phyloP scores from a whole-genome alignment of 1,139 yeast species.

The Debaryomyces nepalensis region DNA sequence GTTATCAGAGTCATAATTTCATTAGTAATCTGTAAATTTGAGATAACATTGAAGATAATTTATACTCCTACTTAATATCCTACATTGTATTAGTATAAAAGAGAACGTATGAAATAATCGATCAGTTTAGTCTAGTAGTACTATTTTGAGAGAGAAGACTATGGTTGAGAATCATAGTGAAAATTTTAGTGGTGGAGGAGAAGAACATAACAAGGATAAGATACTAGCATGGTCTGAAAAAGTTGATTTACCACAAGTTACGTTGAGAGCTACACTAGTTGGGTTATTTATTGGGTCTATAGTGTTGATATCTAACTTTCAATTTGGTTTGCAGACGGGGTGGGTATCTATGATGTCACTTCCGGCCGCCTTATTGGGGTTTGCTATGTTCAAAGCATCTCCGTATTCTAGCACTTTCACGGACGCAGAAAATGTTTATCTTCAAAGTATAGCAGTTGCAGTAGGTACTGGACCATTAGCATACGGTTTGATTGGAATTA shows the following conservation, averaged over 20 bases:
- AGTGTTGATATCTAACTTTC: constrained; percentile 86
- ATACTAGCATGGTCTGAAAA: constrained; percentile 34
- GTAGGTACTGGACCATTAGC: constrained; percentile 98
- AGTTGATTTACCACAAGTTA: constrained; percentile 60
- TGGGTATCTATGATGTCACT: constrained; percentile 99
- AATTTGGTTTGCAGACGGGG: constrained; percentile 95
- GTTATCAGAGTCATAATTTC: neutral
- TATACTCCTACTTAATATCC: too few species aligned
- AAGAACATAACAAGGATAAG: neutral
- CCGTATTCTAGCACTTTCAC: constrained; percentile 59
- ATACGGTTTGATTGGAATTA: constrained; percentile 92
- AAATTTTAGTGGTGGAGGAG: neutral
- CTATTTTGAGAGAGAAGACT: neutral
- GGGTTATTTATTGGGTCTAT: constrained; percentile 82
- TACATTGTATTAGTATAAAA: constrained; percentile 1
- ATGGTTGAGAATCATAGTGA: constrained; percentile 3
- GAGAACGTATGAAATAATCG: neutral
- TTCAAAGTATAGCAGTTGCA: constrained; percentile 93
- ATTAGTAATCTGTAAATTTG: constrained; percentile 1
- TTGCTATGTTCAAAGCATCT: constrained; percentile 71
- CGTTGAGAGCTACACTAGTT: constrained; percentile 69
- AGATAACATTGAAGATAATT: too few species aligned
- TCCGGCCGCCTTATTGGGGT: constrained; percentile 89
- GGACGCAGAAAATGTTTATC: constrained; percentile 90
- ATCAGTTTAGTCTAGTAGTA: neutral